Conservation (phyloP, 495 filamentous ascomycete species). For the Rusavskia elegans region DNA sequence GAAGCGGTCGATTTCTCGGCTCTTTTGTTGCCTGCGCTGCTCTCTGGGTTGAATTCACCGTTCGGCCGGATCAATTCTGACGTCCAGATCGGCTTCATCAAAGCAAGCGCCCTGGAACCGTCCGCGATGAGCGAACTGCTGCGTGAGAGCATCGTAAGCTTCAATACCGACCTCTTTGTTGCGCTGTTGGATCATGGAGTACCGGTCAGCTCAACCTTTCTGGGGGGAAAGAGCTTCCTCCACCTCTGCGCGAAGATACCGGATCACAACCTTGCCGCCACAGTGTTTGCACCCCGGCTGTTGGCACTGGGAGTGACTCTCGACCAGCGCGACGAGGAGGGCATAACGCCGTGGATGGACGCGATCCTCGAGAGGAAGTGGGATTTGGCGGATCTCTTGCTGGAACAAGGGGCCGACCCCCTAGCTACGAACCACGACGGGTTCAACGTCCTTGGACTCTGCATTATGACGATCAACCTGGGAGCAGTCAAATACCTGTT, state of each 20-base stretch:
- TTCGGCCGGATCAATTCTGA: constrained; percentile 17
- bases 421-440: constrained; percentile 11
- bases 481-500: constrained; percentile 14
- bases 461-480: constrained; percentile 13
- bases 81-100: constrained; percentile 11
- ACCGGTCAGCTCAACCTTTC: constrained; percentile 2
- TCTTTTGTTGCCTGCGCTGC: constrained; percentile 7
- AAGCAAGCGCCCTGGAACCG: constrained; percentile 3
- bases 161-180: constrained; percentile 8
- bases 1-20: constrained; percentile 7
- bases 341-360: constrained; percentile 14
- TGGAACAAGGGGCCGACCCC: constrained; percentile 9
- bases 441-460: constrained; percentile 13
- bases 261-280: constrained; percentile 9
- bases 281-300: constrained; percentile 10
- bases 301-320: constrained; percentile 5
- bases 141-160: constrained; percentile 11
- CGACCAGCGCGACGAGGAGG: constrained; percentile 6
- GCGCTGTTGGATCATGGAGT: constrained; percentile 11
- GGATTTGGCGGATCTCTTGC: constrained; percentile 14
- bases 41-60: constrained; percentile 1
- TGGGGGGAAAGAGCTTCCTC: constrained; percentile 10
- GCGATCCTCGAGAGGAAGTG: constrained; percentile 15
- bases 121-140: constrained; percentile 5
- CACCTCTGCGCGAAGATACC: constrained; percentile 16